Conservation (phyloP, 148 eudicot species). For the Fagopyrum tataricum region DNA sequence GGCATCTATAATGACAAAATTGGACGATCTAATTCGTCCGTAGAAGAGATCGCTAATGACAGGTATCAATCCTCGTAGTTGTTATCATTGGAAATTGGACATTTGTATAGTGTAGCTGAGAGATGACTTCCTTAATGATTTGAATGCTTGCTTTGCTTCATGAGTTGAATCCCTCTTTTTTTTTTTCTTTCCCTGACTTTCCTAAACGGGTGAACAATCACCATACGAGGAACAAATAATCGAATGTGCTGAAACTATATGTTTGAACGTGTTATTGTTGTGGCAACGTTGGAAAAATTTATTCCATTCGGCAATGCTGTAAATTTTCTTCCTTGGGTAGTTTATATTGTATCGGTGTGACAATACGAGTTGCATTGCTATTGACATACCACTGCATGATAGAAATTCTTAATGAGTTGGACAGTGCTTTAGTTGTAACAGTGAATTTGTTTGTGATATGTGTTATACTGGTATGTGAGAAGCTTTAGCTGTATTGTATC, state of each 20-base stretch:
- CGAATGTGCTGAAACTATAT: too few relatives aligned
- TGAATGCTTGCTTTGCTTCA: neutral
- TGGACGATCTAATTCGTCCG: slow-evolving; percentile 31
- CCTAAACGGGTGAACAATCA: too few relatives aligned
- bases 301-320: neutral
- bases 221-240: too few relatives aligned
- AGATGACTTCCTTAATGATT: neutral
- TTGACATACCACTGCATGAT: too few relatives aligned
- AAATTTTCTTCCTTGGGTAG: neutral
- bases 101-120: neutral
- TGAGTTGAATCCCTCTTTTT: too few relatives aligned
- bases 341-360: neutral
- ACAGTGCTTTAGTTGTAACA: neutral
- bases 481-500: neutral
- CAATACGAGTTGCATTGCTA: neutral
- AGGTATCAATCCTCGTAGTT: slow-evolving; percentile 28
- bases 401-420: too few relatives aligned
- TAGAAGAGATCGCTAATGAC: slow-evolving; percentile 43
- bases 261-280: too few relatives aligned
- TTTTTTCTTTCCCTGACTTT: too few relatives aligned
- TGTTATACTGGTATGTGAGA: neutral
- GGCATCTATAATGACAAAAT: slow-evolving; percentile 41
- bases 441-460: neutral
- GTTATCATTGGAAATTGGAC: neutral
- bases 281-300: too few relatives aligned